Evolutionary conservation across 805 yeast species (phyloP), one percentile per base, ranked within the genome.

Genomic region (Lachancea waltii): DNA sequence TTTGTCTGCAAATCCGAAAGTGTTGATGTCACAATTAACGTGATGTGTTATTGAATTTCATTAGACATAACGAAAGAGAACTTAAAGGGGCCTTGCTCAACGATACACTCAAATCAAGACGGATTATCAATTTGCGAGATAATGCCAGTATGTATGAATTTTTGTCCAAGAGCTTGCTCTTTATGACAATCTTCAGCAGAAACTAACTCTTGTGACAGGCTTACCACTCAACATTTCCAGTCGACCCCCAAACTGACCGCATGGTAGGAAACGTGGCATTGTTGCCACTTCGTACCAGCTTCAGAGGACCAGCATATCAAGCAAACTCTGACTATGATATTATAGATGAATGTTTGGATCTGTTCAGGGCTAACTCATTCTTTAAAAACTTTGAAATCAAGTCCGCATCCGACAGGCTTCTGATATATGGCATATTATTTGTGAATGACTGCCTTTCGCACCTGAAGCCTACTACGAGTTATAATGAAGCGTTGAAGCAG

Each of bases 381-480:
- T 92, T 92, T 75, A 83, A 85, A 60, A 92, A 92, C 69, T 92
- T 92, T 60, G 98, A 92, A 65, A 89, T 92, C 67, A 86, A 86
- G 61, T 95, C 96, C 9, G 84, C 95, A 16, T 82, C 96, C 3
- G 99, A 92, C 60, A 73, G 99, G 49, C 74, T 90, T 8, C 69
- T 92, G 43, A 89, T 94, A 51, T 92, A 92, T 60, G 99, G 98
- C 15, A 92, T 92, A 38, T 67, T 92, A 43, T 92, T 76, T 60
- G 77, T 85, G 24, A 84, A 94, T 35, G 95, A 86, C 55, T 85
- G 96, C 63, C 69, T 92, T 42, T 70, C 79, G 27, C 72, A 77
- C 42, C 65, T 92, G 46, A 69, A 62, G 38, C 58, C 70, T 31
- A 55, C 68, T 16, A 69, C 75, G 7, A 60, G 72, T 5, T 64